phyloP scores from a whole-genome alignment of 805 yeast genomes.

The Starmerella cellae region DNA sequence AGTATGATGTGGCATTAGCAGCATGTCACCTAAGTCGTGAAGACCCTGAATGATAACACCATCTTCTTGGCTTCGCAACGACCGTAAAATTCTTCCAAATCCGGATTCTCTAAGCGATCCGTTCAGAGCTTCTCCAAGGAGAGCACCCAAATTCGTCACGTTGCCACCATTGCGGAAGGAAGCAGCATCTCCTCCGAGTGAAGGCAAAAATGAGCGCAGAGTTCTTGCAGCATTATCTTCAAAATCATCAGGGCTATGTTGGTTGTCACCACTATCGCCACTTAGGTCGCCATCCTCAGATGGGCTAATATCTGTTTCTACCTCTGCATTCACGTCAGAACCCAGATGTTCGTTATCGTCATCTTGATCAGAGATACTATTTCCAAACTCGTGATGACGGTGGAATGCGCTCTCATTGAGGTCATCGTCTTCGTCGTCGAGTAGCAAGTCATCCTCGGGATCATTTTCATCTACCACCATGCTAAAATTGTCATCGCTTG shows the following conservation, averaged over 20 bases:
- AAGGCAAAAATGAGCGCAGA: background rate
- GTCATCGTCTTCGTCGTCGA: background rate
- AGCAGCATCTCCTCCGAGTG: background rate
- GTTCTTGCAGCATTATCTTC: background rate
- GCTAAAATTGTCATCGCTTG: background rate
- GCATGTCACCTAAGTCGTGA: slow-evolving; percentile 26
- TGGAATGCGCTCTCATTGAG: slow-evolving; percentile 2
- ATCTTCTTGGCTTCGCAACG: slow-evolving; percentile 8
- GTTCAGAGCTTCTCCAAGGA: slow-evolving; percentile 1
- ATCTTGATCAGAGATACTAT: slow-evolving; percentile 11
- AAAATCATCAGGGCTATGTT: too few relatives aligned
- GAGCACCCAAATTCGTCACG: background rate
- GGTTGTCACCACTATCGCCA: background rate
- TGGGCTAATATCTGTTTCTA: slow-evolving; percentile 1
- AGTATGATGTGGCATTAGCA: slow-evolving; percentile 25
- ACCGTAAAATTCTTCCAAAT: slow-evolving; percentile 13
- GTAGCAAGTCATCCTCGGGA: background rate
- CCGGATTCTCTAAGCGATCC: slow-evolving; percentile 1
- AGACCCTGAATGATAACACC: slow-evolving; percentile 23
- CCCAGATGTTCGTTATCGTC: slow-evolving; percentile 15
- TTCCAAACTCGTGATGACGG: slow-evolving; percentile 2
- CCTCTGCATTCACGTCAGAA: slow-evolving; percentile 8
- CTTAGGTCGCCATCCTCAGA: background rate
- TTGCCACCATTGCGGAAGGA: background rate
- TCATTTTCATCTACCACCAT: background rate